These are phyloP conservation scores for Lolium rigidum DNA, from an alignment of 176 grass and related monocot species.

Conservation along the genomic window DNA sequence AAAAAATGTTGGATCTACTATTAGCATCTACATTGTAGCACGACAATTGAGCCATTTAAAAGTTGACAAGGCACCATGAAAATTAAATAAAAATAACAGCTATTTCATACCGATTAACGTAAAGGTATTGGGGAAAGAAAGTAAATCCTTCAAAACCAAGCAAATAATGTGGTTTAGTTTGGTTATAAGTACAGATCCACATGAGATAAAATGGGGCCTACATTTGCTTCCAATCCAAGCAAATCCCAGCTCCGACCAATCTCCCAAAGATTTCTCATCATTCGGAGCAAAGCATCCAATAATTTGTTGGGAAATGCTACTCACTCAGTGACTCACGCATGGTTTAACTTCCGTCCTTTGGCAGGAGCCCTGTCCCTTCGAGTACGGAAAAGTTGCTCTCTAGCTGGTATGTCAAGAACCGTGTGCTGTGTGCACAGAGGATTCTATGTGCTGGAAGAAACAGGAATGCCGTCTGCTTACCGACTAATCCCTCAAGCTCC, in stretches of 20 bases:
- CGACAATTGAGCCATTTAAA: too few species aligned
- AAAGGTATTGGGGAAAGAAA: too few species aligned
- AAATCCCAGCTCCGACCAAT: constrained; percentile 40
- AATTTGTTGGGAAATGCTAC: neutral
- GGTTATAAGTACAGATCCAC: too few species aligned
- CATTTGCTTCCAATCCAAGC: constrained; percentile 52
- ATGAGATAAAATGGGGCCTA: neutral
- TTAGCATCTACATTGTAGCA: too few species aligned
- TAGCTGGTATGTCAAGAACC: neutral
- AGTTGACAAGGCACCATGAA: too few species aligned
- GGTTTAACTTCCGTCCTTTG: constrained; percentile 9
- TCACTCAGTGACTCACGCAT: neutral
- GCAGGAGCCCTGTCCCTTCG: constrained; percentile 22
- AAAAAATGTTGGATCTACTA: too few species aligned
- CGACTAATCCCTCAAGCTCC: neutral
- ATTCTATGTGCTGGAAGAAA: neutral
- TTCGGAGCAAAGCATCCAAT: neutral
- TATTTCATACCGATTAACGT: too few species aligned
- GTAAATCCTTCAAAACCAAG: too few species aligned
- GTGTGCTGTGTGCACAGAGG: neutral
- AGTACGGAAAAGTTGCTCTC: constrained; percentile 26
- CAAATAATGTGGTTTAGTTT: neutral
- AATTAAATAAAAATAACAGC: too few species aligned
- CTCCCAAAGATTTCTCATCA: neutral
- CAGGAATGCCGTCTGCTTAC: neutral